phyloP scores from a whole-genome alignment of 2,329 filamentous ascomycete genomes.

The Thermomyces lanuginosus region DNA sequence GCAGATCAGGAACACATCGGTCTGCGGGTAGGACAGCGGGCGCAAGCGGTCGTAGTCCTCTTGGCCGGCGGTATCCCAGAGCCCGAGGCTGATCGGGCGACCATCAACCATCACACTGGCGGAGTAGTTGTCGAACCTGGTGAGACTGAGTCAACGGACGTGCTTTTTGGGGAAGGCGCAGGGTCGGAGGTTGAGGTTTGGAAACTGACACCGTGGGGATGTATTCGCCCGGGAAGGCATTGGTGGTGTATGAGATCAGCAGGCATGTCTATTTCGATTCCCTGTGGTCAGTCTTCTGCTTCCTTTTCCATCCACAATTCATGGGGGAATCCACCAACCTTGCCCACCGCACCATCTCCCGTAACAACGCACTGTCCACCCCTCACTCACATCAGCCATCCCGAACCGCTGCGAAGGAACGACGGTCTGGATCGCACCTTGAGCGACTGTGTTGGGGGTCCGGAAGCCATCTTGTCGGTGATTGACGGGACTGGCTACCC shows the following conservation, averaged over 20 bases:
- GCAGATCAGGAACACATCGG: conserved; percentile 95
- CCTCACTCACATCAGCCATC: too few relatives aligned
- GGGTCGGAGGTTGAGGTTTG: conserved; percentile 8
- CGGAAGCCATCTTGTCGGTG: conserved; percentile 47
- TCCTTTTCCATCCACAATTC: neutral
- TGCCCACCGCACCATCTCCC: conserved; percentile 97
- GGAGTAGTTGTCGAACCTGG: conserved; percentile 94
- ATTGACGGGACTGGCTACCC: too few relatives aligned
- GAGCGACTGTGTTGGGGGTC: conserved; percentile 72
- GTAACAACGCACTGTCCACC: conserved; percentile 90
- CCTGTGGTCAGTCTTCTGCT: neutral
- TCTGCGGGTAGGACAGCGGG: conserved; percentile 93
- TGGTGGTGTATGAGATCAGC: conserved; percentile 97
- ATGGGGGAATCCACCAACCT: conserved; percentile 43
- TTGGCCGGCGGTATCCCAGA: conserved; percentile 98
- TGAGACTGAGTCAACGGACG: conserved; percentile 3
- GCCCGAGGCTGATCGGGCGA: conserved; percentile 86
- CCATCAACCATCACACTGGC: conserved; percentile 98
- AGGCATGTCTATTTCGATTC: conserved; percentile 63
- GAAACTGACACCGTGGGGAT: conserved; percentile 66
- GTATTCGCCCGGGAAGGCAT: conserved; percentile 99
- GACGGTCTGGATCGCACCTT: conserved; percentile 53
- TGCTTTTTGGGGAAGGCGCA: neutral
- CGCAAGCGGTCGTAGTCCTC: conserved; percentile 95
- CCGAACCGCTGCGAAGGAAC: conserved; percentile 3